Evolutionary conservation across 75 land plant species (phyloP).

Genomic region (Gnetum montanum): DNA sequence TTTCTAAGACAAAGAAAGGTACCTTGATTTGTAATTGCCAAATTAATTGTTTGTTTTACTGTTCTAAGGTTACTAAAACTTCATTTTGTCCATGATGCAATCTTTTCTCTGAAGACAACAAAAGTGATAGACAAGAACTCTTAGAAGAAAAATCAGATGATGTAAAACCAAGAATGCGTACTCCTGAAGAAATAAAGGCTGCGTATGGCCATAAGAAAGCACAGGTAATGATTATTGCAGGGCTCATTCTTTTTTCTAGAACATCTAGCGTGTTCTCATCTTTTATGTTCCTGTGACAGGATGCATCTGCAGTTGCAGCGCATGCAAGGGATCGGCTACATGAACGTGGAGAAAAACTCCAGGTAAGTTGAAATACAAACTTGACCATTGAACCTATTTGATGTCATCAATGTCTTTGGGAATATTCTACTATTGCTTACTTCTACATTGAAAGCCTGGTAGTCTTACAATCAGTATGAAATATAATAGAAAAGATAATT

Average conservation of each 20-base stretch:
- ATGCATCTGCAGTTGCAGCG: slow-evolving; percentile 59
- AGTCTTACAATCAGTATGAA: no score
- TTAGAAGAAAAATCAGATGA: slow-evolving; percentile 47
- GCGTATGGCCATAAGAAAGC: slow-evolving; percentile 47
- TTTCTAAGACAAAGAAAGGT: slow-evolving; percentile 1
- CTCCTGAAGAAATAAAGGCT: slow-evolving; percentile 74
- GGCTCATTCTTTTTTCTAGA: neutral
- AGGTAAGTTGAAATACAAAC: slow-evolving; percentile 34
- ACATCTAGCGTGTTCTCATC: neutral
- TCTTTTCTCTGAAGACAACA: slow-evolving; percentile 19
- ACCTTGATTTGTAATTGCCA: no score
- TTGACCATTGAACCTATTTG: neutral
- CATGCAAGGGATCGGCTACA: slow-evolving; percentile 64
- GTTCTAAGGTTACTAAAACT: no score
- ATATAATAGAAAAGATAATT: no score
- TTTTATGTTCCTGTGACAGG: slow-evolving; percentile 46
- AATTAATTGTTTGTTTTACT: no score
- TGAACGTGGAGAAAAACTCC: slow-evolving; percentile 79
- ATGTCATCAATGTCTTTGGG: neutral
- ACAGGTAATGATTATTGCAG: slow-evolving; percentile 32
- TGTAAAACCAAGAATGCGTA: slow-evolving; percentile 51
- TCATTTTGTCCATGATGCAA: no score
- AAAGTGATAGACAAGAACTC: slow-evolving; percentile 44
- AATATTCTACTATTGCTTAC: neutral
- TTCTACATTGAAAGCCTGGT: neutral